phyloP scores from a whole-genome alignment of 2,329 filamentous ascomycete species.

The Fusarium redolens region DNA sequence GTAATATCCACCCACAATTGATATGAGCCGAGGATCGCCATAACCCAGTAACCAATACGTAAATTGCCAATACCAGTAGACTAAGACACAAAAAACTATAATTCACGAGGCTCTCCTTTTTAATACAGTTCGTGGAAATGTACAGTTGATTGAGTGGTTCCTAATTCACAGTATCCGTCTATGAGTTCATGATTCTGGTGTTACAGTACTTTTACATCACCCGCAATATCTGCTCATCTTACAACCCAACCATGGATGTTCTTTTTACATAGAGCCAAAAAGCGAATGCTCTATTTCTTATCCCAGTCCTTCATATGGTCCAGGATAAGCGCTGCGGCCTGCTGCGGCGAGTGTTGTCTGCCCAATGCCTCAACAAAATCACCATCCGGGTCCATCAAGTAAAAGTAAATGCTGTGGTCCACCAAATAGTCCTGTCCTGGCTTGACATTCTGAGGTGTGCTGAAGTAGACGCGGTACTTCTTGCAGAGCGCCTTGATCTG shows the following conservation, averaged over 20 bases:
- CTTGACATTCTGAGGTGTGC: constrained; percentile 87
- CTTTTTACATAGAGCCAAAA: constrained; percentile 9
- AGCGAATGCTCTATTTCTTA: constrained; percentile 25
- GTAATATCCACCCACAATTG: constrained; percentile 41
- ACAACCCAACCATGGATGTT: constrained; percentile 17
- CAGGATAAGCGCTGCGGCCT: constrained; percentile 84
- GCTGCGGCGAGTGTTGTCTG: constrained; percentile 89
- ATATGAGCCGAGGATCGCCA: constrained; percentile 31
- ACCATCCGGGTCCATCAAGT: constrained; percentile 97
- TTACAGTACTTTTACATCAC: constrained; percentile 46
- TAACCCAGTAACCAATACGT: constrained; percentile 1
- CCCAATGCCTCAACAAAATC: constrained; percentile 98
- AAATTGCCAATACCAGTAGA: not conserved
- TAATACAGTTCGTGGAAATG: not conserved
- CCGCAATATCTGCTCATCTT: constrained; percentile 34
- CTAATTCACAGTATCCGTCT: constrained; percentile 38
- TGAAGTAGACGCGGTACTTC: constrained; percentile 96
- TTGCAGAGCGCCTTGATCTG: constrained; percentile 96
- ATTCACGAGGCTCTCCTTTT: not conserved
- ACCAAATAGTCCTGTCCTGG: constrained; percentile 97
- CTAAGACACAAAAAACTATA: not conserved
- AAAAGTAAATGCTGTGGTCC: constrained; percentile 99
- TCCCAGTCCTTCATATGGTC: constrained; percentile 80
- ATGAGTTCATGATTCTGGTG: constrained; percentile 37
- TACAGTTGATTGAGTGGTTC: constrained; percentile 48